Evolutionary conservation across 2,329 filamentous ascomycete genomes (phyloP), one percentile per base, ranked within the genome.

Genomic region (Shiraia sp.): DNA sequence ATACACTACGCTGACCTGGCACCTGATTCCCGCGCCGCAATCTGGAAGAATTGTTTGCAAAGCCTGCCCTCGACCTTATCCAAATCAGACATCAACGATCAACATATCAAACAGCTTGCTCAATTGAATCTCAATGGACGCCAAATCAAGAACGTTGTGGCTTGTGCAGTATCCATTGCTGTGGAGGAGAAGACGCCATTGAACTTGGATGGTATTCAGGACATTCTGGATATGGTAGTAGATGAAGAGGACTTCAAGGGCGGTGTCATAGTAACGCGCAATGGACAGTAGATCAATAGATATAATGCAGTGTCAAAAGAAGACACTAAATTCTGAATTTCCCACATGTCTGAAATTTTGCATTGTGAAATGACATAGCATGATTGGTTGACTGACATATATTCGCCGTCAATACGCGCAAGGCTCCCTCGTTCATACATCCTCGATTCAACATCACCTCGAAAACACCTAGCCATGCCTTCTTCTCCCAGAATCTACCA

Each of bases 1-100:
- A 66, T 68, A 40, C 68, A 68, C 7, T 77, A 76, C 50, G 51
- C 66, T 2, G 68, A 75, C 9, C 65, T 76, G 3, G 66, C 66
- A 22, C 37, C 37, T 3, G 42, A 59, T 1, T 66, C 67, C 1
- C 61, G 73, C 8, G 61, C 63, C 15, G 65, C 64, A 8, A 63
- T 77, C 30, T 77, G 75, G 75, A 44, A 59, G 12, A 74, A 46
- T n/a, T 53, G 43, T 27, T 29, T 47, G 7, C 38, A 40, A 3
- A 49, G 40, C 28, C 19, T 50, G 3, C 46, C 40, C 1, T 29
- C 32, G 13, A 36, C 30, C 3, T 15, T 47, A 3, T 10, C 34
- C 3, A 45, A 33, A 28, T 58, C 63, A 33, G 41, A 42, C 22
- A 58, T 72, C 36, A 51, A 47, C 2, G 60, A 64, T 2, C 34